phyloP scores from a whole-genome alignment of 1,284 basidiomycete species.

The Apiotrichum brassicae region DNA sequence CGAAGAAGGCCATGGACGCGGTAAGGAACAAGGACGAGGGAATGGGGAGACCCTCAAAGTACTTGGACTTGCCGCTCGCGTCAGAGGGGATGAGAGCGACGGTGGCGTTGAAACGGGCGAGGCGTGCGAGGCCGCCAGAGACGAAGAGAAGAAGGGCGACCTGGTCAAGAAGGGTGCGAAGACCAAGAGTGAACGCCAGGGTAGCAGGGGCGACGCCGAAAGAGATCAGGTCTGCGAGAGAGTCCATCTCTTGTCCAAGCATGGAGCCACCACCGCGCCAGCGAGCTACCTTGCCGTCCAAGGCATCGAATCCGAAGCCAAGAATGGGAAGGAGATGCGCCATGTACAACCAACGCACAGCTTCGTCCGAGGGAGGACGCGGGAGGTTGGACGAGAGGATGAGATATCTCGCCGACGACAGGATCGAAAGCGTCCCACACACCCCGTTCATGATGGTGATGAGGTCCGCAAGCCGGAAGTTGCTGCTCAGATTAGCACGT shows the following conservation, averaged over 20 bases:
- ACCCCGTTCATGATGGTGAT: conserved; percentile 99
- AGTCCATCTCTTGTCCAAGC: conserved; percentile 98
- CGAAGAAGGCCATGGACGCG: conserved; percentile 71
- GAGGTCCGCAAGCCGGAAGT: conserved; percentile 94
- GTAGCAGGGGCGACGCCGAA: conserved; percentile 96
- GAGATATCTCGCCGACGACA: conserved; percentile 88
- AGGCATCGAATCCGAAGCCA: conserved; percentile 96
- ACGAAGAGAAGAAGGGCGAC: conserved; percentile 83
- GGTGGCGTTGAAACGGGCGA: conserved; percentile 97
- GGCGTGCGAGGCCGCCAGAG: conserved; percentile 89
- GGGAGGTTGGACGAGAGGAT: conserved; percentile 66
- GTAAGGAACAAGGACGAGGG: conserved; percentile 84
- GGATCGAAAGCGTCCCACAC: conserved; percentile 84
- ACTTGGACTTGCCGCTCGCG: conserved; percentile 74
- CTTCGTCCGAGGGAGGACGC: conserved; percentile 31
- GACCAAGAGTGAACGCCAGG: conserved; percentile 82
- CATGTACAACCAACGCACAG: conserved; percentile 58
- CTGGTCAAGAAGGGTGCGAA: conserved; percentile 83
- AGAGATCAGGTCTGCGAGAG: conserved; percentile 91
- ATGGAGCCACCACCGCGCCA: conserved; percentile 94
- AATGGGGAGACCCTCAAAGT: conserved; percentile 97
- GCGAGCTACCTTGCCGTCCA: conserved; percentile 95
- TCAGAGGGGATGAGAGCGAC: conserved; percentile 92
- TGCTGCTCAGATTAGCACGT: conserved; percentile 53
- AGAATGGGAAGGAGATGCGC: conserved; percentile 84